Conservation (phyloP, 176 grass and related monocot species). For the Chloris gayana region DNA sequence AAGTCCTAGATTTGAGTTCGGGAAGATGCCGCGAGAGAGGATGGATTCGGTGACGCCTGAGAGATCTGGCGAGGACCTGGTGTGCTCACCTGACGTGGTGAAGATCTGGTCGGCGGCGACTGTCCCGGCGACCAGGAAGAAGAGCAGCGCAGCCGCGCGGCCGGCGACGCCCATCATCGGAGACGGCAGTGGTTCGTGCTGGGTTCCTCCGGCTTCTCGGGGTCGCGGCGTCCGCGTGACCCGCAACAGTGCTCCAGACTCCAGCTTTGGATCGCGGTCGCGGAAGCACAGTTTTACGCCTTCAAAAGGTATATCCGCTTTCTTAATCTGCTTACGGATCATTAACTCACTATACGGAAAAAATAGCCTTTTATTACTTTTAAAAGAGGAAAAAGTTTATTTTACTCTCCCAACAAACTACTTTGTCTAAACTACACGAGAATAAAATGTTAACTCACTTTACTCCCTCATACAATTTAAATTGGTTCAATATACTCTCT, state of each 20-base stretch:
- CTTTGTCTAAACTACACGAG: no score
- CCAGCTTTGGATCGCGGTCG: neutral
- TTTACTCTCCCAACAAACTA: no score
- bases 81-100: conserved; percentile 47
- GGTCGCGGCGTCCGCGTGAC: neutral
- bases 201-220: neutral
- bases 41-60: neutral
- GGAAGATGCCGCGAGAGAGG: neutral
- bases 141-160: neutral
- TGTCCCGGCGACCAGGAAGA: conserved; percentile 8
- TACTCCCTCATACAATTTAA: no score
- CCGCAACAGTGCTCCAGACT: no score
- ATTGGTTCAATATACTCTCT: no score
- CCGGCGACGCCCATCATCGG: conserved; percentile 57
- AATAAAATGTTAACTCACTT: no score
- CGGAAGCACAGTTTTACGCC: neutral
- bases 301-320: neutral
- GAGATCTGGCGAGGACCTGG: neutral
- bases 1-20: neutral
- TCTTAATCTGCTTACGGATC: neutral
- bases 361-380: no score
- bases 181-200: conserved; percentile 2
- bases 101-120: conserved; percentile 54
- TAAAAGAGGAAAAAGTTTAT: no score
- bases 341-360: no score